Percentiles rank a stretch among this genome's conserved stretches.
These are phyloP conservation scores for Aspergillus jensenii DNA, from an alignment of 2,329 filamentous ascomycete species.

Conservation along the genomic window DNA sequence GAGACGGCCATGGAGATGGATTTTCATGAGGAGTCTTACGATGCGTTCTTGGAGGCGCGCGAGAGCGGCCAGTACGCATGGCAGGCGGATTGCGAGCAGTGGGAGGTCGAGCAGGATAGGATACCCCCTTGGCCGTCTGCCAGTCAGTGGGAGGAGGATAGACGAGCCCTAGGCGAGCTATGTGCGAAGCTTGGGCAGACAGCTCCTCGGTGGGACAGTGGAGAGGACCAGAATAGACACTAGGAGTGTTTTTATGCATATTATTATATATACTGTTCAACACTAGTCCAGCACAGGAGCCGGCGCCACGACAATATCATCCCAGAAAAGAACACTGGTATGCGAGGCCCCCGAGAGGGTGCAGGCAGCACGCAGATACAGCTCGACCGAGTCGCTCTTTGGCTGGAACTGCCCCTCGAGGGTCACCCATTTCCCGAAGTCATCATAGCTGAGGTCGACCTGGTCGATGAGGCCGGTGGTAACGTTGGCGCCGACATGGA, in stretches of 20 bases:
- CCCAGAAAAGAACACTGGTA: neutral
- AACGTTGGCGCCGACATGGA: neutral
- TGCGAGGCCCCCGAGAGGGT: neutral
- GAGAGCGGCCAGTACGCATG: constrained; percentile 19
- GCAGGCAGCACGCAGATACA: neutral
- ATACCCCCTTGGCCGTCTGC: neutral
- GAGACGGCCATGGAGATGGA: constrained; percentile 16
- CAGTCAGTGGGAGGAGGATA: constrained; percentile 16
- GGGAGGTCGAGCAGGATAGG: no score
- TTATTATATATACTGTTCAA: no score
- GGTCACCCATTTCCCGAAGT: neutral
- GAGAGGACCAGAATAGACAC: no score
- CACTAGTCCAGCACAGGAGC: neutral
- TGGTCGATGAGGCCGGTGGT: neutral
- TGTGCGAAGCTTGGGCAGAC: constrained; percentile 9
- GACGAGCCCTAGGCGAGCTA: constrained; percentile 14
- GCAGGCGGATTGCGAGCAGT: neutral
- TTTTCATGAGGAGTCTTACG: constrained; percentile 17
- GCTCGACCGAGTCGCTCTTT: neutral
- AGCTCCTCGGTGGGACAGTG: neutral
- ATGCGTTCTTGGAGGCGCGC: constrained; percentile 21
- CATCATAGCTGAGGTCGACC: neutral
- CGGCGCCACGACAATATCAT: neutral
- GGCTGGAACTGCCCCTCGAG: neutral
- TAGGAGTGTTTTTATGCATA: no score